Percentiles rank a stretch among this genome's conserved stretches.
Conservation (phyloP, 2,329 filamentous ascomycete species). For the Colletotrichum karsti region DNA sequence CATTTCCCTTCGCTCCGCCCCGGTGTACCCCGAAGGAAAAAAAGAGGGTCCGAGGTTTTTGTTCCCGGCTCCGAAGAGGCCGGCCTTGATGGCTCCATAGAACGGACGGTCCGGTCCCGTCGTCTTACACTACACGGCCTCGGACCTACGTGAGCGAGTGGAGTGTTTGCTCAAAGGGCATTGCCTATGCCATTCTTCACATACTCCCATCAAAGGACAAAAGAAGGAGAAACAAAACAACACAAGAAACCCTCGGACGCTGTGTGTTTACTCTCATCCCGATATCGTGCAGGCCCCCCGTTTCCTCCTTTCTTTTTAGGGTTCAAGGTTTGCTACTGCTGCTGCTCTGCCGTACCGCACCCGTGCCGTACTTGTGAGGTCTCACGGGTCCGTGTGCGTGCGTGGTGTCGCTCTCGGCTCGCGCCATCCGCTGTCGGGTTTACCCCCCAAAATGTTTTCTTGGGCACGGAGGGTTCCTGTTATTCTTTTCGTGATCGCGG, state of each 20-base stretch:
- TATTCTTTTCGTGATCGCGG: too few relatives aligned
- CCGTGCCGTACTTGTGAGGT: too few relatives aligned
- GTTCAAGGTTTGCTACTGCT: not conserved
- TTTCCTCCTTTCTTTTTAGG: not conserved
- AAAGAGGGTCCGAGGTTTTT: not conserved
- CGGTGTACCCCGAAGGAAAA: not conserved
- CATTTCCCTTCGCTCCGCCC: not conserved
- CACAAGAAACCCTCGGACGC: not conserved
- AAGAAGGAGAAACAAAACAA: not conserved
- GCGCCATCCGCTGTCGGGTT: not conserved
- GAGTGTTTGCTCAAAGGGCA: too few relatives aligned
- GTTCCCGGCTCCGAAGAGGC: conserved; percentile 8
- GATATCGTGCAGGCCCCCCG: not conserved
- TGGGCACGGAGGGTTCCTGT: too few relatives aligned
- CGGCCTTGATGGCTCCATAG: not conserved
- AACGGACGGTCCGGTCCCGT: not conserved
- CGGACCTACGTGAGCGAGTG: too few relatives aligned
- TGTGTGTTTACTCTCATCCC: not conserved
- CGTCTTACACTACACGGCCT: not conserved
- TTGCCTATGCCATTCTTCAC: too few relatives aligned
- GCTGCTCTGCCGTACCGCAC: not conserved
- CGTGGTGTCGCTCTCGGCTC: not conserved
- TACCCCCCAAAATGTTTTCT: too few relatives aligned
- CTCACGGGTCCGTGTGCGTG: not conserved
- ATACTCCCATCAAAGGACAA: not conserved